Conservation (phyloP, 495 filamentous ascomycete genomes). For the Lindgomyces ingoldianus region DNA sequence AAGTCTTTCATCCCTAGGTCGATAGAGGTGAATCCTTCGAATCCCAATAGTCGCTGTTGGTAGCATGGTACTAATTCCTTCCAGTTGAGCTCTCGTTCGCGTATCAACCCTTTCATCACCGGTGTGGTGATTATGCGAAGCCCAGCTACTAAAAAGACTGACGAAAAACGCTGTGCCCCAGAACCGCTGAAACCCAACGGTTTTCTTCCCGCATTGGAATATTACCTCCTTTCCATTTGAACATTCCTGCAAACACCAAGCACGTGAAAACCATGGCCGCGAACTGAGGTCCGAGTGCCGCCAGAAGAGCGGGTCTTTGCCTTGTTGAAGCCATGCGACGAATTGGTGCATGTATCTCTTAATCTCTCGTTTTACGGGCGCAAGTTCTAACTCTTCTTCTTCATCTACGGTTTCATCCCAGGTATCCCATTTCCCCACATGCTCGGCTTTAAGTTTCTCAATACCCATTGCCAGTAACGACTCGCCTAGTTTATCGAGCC, state of each 20-base stretch:
- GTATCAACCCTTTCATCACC: background rate
- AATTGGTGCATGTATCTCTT: background rate
- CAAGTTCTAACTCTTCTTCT: background rate
- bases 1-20: background rate
- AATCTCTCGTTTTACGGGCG: background rate
- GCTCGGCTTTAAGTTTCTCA: background rate
- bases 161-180: conserved; percentile 3
- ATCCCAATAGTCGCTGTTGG: background rate
- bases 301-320: conserved; percentile 10
- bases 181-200: background rate
- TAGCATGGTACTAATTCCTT: background rate
- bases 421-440: conserved; percentile 2
- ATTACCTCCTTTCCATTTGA: conserved; percentile 3
- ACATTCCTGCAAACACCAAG: conserved; percentile 21
- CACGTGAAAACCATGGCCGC: conserved; percentile 11
- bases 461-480: background rate
- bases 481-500: conserved; percentile 9
- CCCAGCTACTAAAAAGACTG: background rate
- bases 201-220: conserved; percentile 10
- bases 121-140: background rate
- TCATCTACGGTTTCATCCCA: background rate
- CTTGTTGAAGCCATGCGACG: background rate
- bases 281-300: conserved; percentile 6
- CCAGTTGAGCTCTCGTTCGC: background rate
- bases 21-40: background rate